These are phyloP conservation scores for Boletus subparvulus DNA, from an alignment of 768 basidiomycete genomes.

Conservation along the genomic window DNA sequence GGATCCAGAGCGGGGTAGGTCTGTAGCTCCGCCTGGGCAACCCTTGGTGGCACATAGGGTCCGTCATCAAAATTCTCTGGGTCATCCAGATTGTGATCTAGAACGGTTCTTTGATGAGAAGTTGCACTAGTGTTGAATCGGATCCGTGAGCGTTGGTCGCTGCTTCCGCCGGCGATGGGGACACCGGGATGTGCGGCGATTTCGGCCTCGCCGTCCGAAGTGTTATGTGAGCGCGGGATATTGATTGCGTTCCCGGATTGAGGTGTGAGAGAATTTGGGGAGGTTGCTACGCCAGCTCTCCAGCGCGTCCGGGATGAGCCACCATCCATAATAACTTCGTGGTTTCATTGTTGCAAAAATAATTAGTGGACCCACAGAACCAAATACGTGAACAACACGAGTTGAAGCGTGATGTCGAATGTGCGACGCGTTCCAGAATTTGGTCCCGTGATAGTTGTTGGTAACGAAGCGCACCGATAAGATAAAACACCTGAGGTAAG, in stretches of 20 bases:
- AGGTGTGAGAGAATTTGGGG: slow-evolving; percentile 15
- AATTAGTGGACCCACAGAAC: slow-evolving; percentile 34
- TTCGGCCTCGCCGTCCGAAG: slow-evolving; percentile 22
- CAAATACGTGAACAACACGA: slow-evolving; percentile 32
- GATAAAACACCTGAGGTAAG: slow-evolving; percentile 25
- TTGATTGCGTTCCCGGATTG: slow-evolving; percentile 2
- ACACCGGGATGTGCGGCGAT: slow-evolving; percentile 14
- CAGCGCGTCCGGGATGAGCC: slow-evolving; percentile 17
- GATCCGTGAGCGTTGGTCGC: slow-evolving; percentile 11
- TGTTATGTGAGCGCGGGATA: slow-evolving; percentile 11
- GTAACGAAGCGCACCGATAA: slow-evolving; percentile 14
- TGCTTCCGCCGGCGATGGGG: slow-evolving; percentile 13
- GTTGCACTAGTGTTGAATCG: slow-evolving; percentile 6
- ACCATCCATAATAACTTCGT: slow-evolving; percentile 26
- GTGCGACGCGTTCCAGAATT: slow-evolving; percentile 16
- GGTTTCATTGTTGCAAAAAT: slow-evolving; percentile 30
- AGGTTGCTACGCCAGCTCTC: slow-evolving; percentile 9
- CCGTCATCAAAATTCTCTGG: slow-evolving; percentile 28
- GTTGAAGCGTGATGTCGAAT: neutral
- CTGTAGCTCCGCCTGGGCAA: slow-evolving; percentile 19
- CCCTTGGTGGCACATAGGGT: slow-evolving; percentile 32
- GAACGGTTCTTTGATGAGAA: slow-evolving; percentile 14
- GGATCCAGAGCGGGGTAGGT: slow-evolving; percentile 15
- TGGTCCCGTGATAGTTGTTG: slow-evolving; percentile 6
- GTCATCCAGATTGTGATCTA: slow-evolving; percentile 9